Percentiles rank a stretch among this genome's conserved stretches.
These are phyloP conservation scores for Dunaliella primolecta DNA, from an alignment of 139 green algal species.

Conservation along the genomic window DNA sequence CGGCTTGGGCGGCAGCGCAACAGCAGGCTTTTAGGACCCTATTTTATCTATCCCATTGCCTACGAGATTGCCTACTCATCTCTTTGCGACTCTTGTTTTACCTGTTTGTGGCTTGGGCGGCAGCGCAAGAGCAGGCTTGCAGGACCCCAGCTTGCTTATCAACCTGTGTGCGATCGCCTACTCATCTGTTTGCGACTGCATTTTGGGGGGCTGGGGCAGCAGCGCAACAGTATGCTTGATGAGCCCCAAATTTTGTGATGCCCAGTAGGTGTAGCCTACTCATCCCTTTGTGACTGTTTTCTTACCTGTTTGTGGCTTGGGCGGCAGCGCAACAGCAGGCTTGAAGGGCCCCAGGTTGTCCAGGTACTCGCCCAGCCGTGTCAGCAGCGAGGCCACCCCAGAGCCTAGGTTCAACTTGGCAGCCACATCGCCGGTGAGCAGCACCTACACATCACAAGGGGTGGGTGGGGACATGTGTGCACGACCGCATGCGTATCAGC, in stretches of 20 bases:
- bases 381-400: conserved; percentile 3
- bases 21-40: background rate
- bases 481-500: background rate
- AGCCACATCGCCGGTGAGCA: conserved; percentile 3
- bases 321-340: background rate
- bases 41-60: background rate
- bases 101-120: background rate
- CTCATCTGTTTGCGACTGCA: too few species aligned
- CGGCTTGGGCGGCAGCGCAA: background rate
- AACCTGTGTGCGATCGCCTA: background rate
- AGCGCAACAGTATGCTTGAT: background rate
- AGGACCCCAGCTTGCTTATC: background rate
- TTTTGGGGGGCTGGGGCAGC: background rate
- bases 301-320: background rate
- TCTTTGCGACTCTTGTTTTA: background rate
- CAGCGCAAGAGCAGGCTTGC: background rate
- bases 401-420: conserved; percentile 9
- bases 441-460: conserved; percentile 1
- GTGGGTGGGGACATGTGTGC: background rate
- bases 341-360: background rate
- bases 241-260: background rate
- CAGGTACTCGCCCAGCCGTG: background rate
- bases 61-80: too few species aligned
- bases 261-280: too few species aligned
- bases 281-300: too few species aligned